phyloP scores from a whole-genome alignment of 306 rosid species.

The Quercus alba region DNA sequence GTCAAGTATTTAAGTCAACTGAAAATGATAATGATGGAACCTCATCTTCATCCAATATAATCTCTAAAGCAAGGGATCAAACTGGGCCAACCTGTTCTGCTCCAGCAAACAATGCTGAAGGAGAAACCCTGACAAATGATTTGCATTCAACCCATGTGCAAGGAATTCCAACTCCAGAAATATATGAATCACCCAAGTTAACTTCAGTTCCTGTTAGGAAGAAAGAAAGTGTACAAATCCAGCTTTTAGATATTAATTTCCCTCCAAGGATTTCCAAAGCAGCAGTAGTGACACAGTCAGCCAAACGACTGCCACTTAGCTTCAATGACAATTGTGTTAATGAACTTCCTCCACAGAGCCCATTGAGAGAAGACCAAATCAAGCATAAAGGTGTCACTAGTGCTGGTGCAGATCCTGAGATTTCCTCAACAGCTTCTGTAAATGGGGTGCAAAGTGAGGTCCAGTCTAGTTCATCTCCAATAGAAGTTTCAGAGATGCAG shows the following conservation, averaged over 20 bases:
- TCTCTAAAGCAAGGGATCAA: conserved; percentile 48
- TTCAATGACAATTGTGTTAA: conserved; percentile 39
- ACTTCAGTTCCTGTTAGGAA: conserved; percentile 63
- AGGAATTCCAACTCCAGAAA: conserved; percentile 97
- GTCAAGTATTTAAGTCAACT: conserved; percentile 80
- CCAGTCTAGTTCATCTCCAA: conserved; percentile 73
- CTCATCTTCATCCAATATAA: conserved; percentile 65
- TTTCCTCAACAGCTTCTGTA: conserved; percentile 76
- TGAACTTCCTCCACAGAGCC: conserved; percentile 44
- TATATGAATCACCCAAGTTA: conserved; percentile 86
- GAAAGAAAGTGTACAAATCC: conserved; percentile 50
- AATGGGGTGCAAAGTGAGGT: conserved; percentile 72
- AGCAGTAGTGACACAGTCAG: conserved; percentile 31
- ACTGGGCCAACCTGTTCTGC: conserved; percentile 56
- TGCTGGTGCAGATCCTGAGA: conserved; percentile 46
- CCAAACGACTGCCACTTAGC: conserved; percentile 31
- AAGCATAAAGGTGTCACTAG: conserved; percentile 20
- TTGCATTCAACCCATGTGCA: conserved; percentile 56
- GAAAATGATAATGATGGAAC: conserved; percentile 67
- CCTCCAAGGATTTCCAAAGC: conserved; percentile 65
- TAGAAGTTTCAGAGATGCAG: conserved; percentile 50
- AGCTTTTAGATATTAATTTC: conserved; percentile 89
- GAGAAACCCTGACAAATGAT: conserved; percentile 44
- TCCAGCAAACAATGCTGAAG: conserved; percentile 51
- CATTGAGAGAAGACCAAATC: conserved; percentile 34